phyloP scores from a whole-genome alignment of 352 stramenopile genomes.

The Pythium scleroteichum region DNA sequence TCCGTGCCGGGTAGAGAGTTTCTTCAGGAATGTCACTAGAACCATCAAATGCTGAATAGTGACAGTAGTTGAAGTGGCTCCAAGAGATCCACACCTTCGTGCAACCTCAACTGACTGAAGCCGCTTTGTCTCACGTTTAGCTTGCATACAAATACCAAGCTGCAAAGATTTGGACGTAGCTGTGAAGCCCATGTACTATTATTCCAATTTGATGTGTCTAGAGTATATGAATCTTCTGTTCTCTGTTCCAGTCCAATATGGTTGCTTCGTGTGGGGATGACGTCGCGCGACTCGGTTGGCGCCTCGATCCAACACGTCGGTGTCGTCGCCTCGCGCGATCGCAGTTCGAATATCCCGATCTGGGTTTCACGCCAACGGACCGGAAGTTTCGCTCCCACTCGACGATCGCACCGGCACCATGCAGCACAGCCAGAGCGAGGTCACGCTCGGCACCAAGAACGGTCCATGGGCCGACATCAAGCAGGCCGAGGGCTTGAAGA shows the following conservation, averaged over 20 bases:
- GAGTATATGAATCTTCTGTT: neutral
- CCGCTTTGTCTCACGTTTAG: conserved; percentile 13
- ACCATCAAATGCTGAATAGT: too few relatives aligned
- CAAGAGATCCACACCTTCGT: conserved; percentile 15
- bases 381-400: conserved; percentile 15
- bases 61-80: conserved; percentile 28
- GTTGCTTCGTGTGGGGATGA: conserved; percentile 12
- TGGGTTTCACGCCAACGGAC: neutral
- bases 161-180: conserved; percentile 5
- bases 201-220: neutral
- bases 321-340: conserved; percentile 2
- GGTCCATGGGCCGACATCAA: conserved; percentile 45
- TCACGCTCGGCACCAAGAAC: conserved; percentile 39
- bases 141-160: conserved; percentile 5
- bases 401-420: conserved; percentile 31
- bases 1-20: conserved; percentile 55
- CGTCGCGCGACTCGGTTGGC: neutral
- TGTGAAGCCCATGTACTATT: conserved; percentile 1
- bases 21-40: conserved; percentile 20
- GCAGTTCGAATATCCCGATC: neutral
- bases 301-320: too few relatives aligned
- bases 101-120: conserved; percentile 23
- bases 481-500: conserved; percentile 40
- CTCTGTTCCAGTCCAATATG: too few relatives aligned
- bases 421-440: conserved; percentile 51